Percentiles rank a stretch among this genome's conserved stretches.
Evolutionary conservation across 768 basidiomycete species (phyloP).

Genomic region (Mycena pura): DNA sequence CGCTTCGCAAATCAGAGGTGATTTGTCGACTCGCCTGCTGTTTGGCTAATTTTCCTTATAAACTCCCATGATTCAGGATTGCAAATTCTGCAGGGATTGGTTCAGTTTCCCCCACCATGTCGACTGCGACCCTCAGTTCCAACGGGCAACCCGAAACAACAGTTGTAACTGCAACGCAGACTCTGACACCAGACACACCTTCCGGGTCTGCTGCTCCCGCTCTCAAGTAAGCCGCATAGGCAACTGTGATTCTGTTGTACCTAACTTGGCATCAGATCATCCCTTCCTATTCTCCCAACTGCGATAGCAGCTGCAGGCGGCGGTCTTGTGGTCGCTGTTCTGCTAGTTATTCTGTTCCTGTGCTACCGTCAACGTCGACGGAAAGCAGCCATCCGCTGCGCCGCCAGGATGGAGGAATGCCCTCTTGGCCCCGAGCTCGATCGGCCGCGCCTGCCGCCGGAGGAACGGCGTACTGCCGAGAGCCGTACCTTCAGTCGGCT

Average conservation of each 20-base stretch:
- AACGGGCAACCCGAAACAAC: constrained; percentile 1
- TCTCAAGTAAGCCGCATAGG: not conserved
- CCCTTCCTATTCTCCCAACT: constrained; percentile 13
- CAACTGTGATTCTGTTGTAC: not conserved
- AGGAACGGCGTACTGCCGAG: not conserved
- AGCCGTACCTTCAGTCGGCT: constrained; percentile 23
- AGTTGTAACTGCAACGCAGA: not conserved
- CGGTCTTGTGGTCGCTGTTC: not conserved
- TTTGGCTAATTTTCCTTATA: no score
- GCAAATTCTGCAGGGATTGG: no score
- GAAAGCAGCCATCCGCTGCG: not conserved
- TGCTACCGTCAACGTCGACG: not conserved
- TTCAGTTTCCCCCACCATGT: no score
- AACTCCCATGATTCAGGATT: no score
- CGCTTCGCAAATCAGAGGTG: no score
- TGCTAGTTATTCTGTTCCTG: not conserved
- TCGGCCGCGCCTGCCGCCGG: no score
- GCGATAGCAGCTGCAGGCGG: constrained; percentile 5
- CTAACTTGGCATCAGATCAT: not conserved
- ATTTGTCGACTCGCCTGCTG: no score
- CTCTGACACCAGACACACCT: not conserved
- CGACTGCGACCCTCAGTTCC: no score
- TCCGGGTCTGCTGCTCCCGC: not conserved
- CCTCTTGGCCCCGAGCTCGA: constrained; percentile 1
- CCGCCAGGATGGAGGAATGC: not conserved